Base-by-base conservation (phyloP, 768 basidiomycete species). In the Tricholoma sp. region DNA sequence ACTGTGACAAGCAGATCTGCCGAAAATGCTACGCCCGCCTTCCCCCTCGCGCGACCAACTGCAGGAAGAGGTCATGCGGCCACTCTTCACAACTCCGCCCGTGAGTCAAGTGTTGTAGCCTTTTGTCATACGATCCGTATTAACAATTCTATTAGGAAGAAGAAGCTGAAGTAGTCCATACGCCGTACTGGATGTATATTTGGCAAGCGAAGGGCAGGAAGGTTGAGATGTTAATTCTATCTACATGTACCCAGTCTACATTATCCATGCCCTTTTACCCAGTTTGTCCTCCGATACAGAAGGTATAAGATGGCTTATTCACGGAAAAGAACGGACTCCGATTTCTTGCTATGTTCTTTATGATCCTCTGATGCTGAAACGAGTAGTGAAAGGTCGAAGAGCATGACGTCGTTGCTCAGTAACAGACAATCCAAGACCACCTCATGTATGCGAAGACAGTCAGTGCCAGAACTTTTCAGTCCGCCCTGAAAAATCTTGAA, bases 11-110 rank as follows among this genome's bases (percentile, higher is more conserved):
- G 83, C 92, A 95, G 73, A 98, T 98, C 68, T 98, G 97, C 84
- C 94, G 97, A 75, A 98, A 98, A 76, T 98, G 97, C 81, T 98
- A 98, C 74, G 97, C 97, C 45, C 96, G 97, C 66, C 96, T 98
- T 66, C 96, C 97, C 61, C 96, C 95, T 53, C 94, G 97, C 72
- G 97, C 97, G 36, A 98, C 95, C 79, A 98, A 99, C 85, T 98
- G 97, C 87, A 83, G 96, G 72, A 96, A 96, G 80, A 83, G 94
- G 63, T 82, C 85, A 57, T 96, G 94, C 69, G 94, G 94, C 17
- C 91, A 91, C 74, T 91, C 89, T 48, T 88, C 85, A 59, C 91
- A 92, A 67, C 91, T 95, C 78, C 87, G 91, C 73, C 91, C 91
- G 91, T 93, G 61, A 72, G 90, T 85, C 8, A 31, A 32, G 7